A percentile compares a stretch with the other conserved stretches of the same genome.
Evolutionary conservation across 1,139 yeast genomes (phyloP).

Genomic region (Suhomyces panamericanus): DNA sequence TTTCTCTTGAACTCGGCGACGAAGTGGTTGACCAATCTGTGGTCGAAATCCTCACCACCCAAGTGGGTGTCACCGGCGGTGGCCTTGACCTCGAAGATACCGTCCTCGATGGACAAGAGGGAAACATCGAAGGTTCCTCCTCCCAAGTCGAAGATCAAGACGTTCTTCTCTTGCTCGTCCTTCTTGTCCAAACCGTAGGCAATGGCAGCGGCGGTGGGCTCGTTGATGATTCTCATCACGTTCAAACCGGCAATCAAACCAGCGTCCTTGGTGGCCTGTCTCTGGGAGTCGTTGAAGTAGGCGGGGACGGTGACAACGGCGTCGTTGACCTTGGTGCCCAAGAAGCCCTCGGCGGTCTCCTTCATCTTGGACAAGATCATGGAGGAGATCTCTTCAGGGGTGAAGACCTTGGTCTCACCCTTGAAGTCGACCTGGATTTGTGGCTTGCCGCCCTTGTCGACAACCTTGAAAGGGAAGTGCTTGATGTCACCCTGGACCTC

Average conservation of each 20-base stretch:
- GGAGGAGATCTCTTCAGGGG: constrained; percentile 70
- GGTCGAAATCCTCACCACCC: constrained; percentile 82
- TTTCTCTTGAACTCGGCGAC: constrained; percentile 40
- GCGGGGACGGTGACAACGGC: constrained; percentile 77
- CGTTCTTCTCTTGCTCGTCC: constrained; percentile 69
- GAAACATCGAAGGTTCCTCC: constrained; percentile 99
- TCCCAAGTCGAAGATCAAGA: constrained; percentile 91
- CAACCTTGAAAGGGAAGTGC: constrained; percentile 64
- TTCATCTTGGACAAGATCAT: constrained; percentile 66
- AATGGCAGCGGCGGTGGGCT: constrained; percentile 65
- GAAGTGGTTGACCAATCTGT: constrained; percentile 46
- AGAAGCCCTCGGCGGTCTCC: constrained; percentile 64
- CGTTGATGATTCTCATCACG: constrained; percentile 60
- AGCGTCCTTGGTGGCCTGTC: constrained; percentile 66
- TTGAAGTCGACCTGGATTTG: constrained; percentile 61
- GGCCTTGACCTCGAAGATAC: constrained; percentile 95
- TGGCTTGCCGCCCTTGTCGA: constrained; percentile 60
- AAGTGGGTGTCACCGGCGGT: constrained; percentile 98
- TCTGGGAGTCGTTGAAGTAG: constrained; percentile 61
- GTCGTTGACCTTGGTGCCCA: constrained; percentile 64
- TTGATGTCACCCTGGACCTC: constrained; percentile 59
- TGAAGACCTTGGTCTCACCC: constrained; percentile 63
- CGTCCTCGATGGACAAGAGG: constrained; percentile 86
- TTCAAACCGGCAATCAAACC: constrained; percentile 63
- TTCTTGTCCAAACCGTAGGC: constrained; percentile 72